Evolutionary conservation across 2,329 filamentous ascomycete species (phyloP).

Genomic region (Neodidymelliopsis sp.): DNA sequence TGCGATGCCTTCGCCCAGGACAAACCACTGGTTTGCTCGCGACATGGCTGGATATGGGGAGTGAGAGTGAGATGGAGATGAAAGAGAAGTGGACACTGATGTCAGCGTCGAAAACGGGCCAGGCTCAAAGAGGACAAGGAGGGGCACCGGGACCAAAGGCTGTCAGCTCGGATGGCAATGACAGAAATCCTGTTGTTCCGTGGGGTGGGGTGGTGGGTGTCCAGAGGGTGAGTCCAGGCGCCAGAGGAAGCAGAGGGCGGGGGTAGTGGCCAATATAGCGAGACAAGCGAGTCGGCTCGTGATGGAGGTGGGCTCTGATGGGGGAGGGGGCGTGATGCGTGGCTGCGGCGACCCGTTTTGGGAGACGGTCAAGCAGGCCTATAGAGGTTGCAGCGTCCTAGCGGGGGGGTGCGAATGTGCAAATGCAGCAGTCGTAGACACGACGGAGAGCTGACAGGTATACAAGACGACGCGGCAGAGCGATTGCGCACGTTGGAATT

Average conservation of each 20-base stretch:
- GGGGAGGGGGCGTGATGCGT: slow-evolving; percentile 30
- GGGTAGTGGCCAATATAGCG: slow-evolving; percentile 48
- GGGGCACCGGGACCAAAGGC: slow-evolving; percentile 42
- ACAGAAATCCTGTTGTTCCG: slow-evolving; percentile 28
- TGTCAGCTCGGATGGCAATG: slow-evolving; percentile 36
- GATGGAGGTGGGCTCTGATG: slow-evolving; percentile 16
- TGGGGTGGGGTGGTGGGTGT: slow-evolving; percentile 19
- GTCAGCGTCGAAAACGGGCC: slow-evolving; percentile 45
- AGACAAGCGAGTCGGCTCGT: slow-evolving; percentile 41
- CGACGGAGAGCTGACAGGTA: slow-evolving; percentile 35
- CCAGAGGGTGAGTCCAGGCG: slow-evolving; percentile 33
- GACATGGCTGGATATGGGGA: slow-evolving; percentile 38
- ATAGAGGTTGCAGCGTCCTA: slow-evolving; percentile 27
- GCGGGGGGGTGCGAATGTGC: too few relatives aligned
- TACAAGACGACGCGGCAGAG: slow-evolving; percentile 22
- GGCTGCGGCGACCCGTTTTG: slow-evolving; percentile 42
- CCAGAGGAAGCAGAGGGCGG: slow-evolving; percentile 42
- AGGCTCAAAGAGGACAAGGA: slow-evolving; percentile 42
- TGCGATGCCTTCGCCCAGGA: slow-evolving; percentile 59
- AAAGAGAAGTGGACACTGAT: slow-evolving; percentile 48
- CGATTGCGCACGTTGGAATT: slow-evolving; percentile 23
- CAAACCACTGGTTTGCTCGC: slow-evolving; percentile 57
- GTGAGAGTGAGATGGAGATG: slow-evolving; percentile 30
- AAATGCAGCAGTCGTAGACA: slow-evolving; percentile 23
- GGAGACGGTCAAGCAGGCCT: slow-evolving; percentile 31